phyloP scores from a whole-genome alignment of 257 asterid genomes.

The Plectranthus barbatus region DNA sequence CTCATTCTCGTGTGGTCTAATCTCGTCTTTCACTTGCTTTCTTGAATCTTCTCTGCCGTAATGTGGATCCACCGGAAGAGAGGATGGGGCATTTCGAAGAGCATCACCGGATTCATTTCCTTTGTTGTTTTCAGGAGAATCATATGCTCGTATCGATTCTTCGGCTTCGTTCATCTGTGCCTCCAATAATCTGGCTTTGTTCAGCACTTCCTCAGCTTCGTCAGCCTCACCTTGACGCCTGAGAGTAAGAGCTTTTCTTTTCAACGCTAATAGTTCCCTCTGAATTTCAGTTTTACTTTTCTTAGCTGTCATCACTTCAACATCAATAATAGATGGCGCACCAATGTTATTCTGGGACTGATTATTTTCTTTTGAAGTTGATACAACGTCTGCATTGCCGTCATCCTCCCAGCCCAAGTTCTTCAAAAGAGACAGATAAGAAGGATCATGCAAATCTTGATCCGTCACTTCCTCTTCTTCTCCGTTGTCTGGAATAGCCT shows the following conservation, averaged over 20 bases:
- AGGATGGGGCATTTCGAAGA: conserved; percentile 15
- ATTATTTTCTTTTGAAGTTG: conserved; percentile 22
- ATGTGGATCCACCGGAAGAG: conserved; percentile 17
- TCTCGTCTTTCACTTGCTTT: conserved; percentile 16
- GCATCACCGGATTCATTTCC: conserved; percentile 6
- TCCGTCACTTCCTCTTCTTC: conserved; percentile 66
- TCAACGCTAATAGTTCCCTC: conserved; percentile 70
- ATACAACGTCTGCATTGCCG: conserved; percentile 20
- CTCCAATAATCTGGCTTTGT: conserved; percentile 52
- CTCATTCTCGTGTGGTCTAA: conserved; percentile 19
- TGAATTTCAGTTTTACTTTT: conserved; percentile 71
- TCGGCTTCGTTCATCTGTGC: conserved; percentile 57
- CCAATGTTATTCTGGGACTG: conserved; percentile 9
- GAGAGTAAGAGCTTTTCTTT: conserved; percentile 71
- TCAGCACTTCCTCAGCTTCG: conserved; percentile 77
- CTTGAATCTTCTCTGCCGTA: conserved; percentile 18
- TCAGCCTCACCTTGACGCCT: conserved; percentile 76
- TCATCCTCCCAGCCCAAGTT: conserved; percentile 90
- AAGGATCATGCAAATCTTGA: conserved; percentile 80
- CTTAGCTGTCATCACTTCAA: conserved; percentile 23
- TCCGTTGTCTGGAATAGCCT: conserved; percentile 32
- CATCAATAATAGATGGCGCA: conserved; percentile 18
- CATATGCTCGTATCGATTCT: conserved; percentile 26
- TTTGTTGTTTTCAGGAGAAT: conserved; percentile 18
- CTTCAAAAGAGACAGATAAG: conserved; percentile 69